Conservation (phyloP, 805 yeast species). For the Kuraishia hungarica region DNA sequence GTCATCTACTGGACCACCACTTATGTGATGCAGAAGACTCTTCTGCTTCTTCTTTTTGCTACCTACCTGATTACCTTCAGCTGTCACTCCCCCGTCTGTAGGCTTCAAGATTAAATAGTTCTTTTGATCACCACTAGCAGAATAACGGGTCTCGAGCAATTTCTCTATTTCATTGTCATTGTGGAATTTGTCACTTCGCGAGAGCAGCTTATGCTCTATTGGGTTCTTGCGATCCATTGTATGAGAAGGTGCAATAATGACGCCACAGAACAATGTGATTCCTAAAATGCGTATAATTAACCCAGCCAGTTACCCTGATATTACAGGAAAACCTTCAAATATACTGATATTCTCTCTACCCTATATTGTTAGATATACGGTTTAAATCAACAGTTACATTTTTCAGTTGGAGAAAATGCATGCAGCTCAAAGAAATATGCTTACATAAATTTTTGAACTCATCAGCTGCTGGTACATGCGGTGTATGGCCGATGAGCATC, state of each 20-base stretch:
- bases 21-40: conserved; percentile 14
- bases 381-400: neutral
- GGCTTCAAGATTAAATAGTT: conserved; percentile 32
- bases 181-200: conserved; percentile 32
- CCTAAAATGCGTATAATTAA: no score
- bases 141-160: conserved; percentile 35
- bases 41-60: conserved; percentile 7
- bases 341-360: no score
- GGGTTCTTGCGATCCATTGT: conserved; percentile 33
- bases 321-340: no score
- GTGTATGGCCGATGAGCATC: neutral
- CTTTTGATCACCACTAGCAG: conserved; percentile 36
- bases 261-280: no score
- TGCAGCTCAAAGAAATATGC: neutral
- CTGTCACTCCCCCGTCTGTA: conserved; percentile 16
- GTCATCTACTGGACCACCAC: conserved; percentile 1
- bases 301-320: no score
- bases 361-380: no score
- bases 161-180: conserved; percentile 23
- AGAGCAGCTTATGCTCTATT: conserved; percentile 37
- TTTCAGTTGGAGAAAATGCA: neutral
- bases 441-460: neutral
- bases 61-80: neutral
- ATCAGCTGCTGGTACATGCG: neutral
- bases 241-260: no score